These are phyloP conservation scores for Telfairia occidentalis DNA, from an alignment of 331 rosid species.

Conservation along the genomic window DNA sequence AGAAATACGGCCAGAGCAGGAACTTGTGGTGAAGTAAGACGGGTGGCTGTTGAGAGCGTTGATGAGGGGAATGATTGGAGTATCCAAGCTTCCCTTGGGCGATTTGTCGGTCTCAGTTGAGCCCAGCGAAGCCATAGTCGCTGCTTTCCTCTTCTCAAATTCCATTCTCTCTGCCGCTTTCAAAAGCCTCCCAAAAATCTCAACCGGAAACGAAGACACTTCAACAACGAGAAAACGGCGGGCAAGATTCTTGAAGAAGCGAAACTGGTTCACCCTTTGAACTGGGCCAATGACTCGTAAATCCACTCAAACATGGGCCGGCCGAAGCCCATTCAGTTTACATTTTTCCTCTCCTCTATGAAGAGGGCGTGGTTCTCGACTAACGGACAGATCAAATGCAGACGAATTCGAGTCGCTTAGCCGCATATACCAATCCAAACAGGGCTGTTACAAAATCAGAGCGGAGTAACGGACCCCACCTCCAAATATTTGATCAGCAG, in stretches of 20 bases:
- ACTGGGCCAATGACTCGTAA: background rate
- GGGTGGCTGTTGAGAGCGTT: slow-evolving; percentile 54
- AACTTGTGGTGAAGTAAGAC: slow-evolving; percentile 77
- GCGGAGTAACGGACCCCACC: slow-evolving; percentile 22
- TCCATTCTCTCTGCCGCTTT: slow-evolving; percentile 30
- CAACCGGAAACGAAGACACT: background rate
- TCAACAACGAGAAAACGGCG: slow-evolving; percentile 6
- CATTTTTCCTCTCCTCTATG: background rate
- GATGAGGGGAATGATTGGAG: slow-evolving; percentile 66
- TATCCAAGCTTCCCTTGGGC: slow-evolving; percentile 68
- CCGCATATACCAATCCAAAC: slow-evolving; percentile 7
- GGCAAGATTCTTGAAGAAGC: background rate
- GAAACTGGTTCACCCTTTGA: background rate
- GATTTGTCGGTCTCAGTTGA: slow-evolving; percentile 63
- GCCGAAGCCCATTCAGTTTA: background rate
- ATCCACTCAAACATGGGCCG: background rate
- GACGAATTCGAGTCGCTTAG: slow-evolving; percentile 3
- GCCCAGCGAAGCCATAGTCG: slow-evolving; percentile 42
- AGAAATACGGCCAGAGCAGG: slow-evolving; percentile 90
- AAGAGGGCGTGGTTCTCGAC: background rate
- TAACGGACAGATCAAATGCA: background rate
- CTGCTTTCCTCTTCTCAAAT: slow-evolving; percentile 70
- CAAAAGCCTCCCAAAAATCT: slow-evolving; percentile 5
- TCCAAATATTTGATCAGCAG: background rate
- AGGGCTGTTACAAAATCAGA: background rate